Evolutionary conservation across 164 flowering plant genomes (phyloP).

Genomic region (Vitis riparia): DNA sequence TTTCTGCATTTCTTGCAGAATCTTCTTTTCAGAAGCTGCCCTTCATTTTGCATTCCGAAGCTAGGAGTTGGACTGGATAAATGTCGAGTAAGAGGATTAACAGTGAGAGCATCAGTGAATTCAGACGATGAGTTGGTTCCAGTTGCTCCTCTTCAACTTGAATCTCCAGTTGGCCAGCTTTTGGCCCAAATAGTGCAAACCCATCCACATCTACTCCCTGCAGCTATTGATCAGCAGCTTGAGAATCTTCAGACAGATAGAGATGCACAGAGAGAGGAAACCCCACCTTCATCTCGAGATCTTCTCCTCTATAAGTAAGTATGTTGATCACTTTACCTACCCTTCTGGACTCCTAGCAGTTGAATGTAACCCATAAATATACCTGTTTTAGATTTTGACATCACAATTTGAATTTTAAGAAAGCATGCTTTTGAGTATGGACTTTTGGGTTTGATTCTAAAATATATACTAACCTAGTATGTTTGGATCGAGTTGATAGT

Average conservation of each 20-base stretch:
- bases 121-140: constrained; percentile 45
- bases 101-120: constrained; percentile 56
- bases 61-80: constrained; percentile 31
- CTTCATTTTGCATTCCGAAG: constrained; percentile 39
- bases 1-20: background rate
- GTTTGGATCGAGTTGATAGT: background rate
- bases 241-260: constrained; percentile 70
- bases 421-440: background rate
- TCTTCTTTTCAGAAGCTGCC: constrained; percentile 35
- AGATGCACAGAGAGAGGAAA: constrained; percentile 49
- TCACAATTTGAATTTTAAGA: background rate
- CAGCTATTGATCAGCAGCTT: constrained; percentile 91
- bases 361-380: background rate
- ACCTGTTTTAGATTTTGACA: background rate
- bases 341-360: background rate
- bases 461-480: background rate
- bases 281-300: constrained; percentile 49
- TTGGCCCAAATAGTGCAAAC: constrained; percentile 72
- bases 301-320: constrained; percentile 63
- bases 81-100: constrained; percentile 37
- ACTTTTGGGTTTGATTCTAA: background rate
- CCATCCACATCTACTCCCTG: constrained; percentile 85
- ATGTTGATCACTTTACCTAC: background rate
- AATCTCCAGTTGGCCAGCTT: constrained; percentile 86
- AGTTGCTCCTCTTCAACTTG: constrained; percentile 70